Conservation (phyloP, 768 basidiomycete species). For the Mycena venus region DNA sequence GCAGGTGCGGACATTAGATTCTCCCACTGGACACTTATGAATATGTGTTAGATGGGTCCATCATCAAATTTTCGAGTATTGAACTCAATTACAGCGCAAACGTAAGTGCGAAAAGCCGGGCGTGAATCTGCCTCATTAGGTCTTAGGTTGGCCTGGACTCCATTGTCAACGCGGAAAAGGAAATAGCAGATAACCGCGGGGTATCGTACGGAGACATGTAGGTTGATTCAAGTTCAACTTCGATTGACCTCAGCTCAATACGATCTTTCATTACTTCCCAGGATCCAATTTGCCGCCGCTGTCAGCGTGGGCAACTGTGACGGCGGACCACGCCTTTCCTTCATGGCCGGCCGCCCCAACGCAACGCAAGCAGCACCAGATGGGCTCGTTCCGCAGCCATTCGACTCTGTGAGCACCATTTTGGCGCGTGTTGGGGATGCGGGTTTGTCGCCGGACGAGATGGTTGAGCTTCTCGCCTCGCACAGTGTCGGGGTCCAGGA, state of each 20-base stretch:
- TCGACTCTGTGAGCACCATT: constrained; percentile 20
- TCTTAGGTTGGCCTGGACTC: constrained; percentile 12
- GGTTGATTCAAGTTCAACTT: background rate
- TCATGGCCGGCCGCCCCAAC: constrained; percentile 38
- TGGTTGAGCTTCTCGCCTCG: constrained; percentile 32
- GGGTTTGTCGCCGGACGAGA: constrained; percentile 25
- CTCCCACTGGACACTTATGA: background rate
- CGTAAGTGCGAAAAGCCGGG: background rate
- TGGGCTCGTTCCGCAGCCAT: constrained; percentile 6
- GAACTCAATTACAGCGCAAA: constrained; percentile 21
- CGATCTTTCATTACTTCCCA: background rate
- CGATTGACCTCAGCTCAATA: background rate
- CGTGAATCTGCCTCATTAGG: background rate
- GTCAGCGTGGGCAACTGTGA: constrained; percentile 45
- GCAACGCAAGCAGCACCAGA: constrained; percentile 24
- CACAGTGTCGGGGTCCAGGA: constrained; percentile 35
- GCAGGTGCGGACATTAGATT: background rate
- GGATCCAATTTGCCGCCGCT: constrained; percentile 50
- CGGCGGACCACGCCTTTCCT: constrained; percentile 42
- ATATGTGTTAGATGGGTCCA: constrained; percentile 20
- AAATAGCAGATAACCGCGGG: background rate
- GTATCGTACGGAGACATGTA: constrained; percentile 33
- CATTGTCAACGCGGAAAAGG: constrained; percentile 9
- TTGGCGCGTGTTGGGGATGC: constrained; percentile 24
- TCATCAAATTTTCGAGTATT: constrained; percentile 15